Evolutionary conservation across 257 asterid genomes (phyloP).

Genomic region (Nicotiana benthamiana): DNA sequence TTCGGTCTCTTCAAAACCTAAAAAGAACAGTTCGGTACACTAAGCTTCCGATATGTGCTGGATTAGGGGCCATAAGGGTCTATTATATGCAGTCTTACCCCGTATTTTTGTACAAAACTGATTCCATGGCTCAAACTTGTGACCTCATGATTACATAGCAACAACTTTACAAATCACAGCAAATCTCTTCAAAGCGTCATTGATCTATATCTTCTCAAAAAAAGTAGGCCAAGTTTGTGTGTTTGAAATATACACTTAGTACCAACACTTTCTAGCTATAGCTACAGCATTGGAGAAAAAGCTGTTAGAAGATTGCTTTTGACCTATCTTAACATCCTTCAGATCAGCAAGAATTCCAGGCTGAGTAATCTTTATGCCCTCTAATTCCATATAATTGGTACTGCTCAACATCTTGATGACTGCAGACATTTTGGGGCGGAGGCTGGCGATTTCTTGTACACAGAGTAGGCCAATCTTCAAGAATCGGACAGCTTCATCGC

Average conservation of each 20-base stretch:
- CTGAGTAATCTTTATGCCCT: neutral
- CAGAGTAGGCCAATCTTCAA: conserved; percentile 8
- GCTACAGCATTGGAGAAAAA: neutral
- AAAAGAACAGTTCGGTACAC: too few species aligned
- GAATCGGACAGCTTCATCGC: neutral
- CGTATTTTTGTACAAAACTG: too few species aligned
- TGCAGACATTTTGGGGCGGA: conserved; percentile 2
- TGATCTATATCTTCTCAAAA: neutral
- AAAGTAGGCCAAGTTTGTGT: neutral
- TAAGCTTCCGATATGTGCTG: too few species aligned
- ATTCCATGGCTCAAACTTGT: too few species aligned
- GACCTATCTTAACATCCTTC: conserved; percentile 3
- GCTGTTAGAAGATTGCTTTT: neutral
- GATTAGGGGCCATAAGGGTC: too few species aligned
- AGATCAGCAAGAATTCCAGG: conserved; percentile 13
- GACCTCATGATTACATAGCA: too few species aligned
- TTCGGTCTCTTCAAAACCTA: neutral
- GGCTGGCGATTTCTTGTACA: conserved; percentile 1
- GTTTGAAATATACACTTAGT: neutral
- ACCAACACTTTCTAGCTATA: neutral
- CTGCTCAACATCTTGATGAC: neutral
- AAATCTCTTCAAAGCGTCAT: neutral
- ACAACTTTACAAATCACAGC: too few species aligned
- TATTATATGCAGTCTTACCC: too few species aligned
- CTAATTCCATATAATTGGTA: neutral